Evolutionary conservation across 2,329 filamentous ascomycete species (phyloP).

Genomic region (Polytolypa hystricis): DNA sequence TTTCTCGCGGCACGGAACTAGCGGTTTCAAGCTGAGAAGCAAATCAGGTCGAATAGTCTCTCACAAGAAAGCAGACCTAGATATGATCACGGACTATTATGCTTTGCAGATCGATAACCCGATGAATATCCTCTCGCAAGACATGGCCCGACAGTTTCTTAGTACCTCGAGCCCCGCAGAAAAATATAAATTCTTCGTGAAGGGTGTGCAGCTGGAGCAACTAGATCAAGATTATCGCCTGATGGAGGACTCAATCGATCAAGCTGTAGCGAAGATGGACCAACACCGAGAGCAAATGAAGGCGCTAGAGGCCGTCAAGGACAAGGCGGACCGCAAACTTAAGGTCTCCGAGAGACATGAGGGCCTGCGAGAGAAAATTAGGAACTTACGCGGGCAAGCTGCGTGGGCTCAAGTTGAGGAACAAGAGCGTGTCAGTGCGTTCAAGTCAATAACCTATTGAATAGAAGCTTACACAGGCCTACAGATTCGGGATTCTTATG

Average conservation of each 20-base stretch:
- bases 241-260: slow-evolving; percentile 67
- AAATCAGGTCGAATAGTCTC: slow-evolving; percentile 60
- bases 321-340: slow-evolving; percentile 54
- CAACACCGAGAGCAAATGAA: slow-evolving; percentile 53
- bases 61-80: slow-evolving; percentile 73
- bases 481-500: slow-evolving; percentile 27
- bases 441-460: too few species aligned
- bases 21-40: slow-evolving; percentile 79
- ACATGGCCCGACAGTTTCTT: slow-evolving; percentile 86
- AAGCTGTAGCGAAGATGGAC: slow-evolving; percentile 53
- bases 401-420: slow-evolving; percentile 83
- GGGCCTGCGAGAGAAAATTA: slow-evolving; percentile 50
- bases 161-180: slow-evolving; percentile 69
- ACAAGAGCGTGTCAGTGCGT: slow-evolving; percentile 48
- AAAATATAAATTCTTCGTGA: slow-evolving; percentile 95
- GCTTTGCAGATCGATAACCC: slow-evolving; percentile 93
- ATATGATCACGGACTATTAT: slow-evolving; percentile 88
- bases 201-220: slow-evolving; percentile 85
- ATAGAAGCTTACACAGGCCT: slow-evolving; percentile 8
- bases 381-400: slow-evolving; percentile 52
- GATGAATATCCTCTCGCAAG: slow-evolving; percentile 88
- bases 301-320: slow-evolving; percentile 44
- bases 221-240: slow-evolving; percentile 84
- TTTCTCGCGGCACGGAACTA: slow-evolving; percentile 63
- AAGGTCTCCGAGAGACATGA: slow-evolving; percentile 56